A percentile compares a stretch with the other conserved stretches of the same genome.
These are phyloP conservation scores for Candida nitratophila DNA, from an alignment of 805 yeast species.

Conservation along the genomic window DNA sequence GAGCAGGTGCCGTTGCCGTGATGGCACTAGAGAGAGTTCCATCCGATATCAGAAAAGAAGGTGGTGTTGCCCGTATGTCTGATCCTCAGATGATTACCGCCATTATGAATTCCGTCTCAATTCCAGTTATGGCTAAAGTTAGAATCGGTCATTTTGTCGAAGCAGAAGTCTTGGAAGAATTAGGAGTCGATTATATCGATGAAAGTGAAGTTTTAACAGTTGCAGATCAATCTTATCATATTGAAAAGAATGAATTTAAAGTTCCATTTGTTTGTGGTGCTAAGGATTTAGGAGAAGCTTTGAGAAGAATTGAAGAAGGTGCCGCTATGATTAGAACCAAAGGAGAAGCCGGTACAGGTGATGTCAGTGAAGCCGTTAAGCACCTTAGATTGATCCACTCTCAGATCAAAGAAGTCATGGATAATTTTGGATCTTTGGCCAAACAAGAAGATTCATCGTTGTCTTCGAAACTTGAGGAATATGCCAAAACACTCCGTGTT, in stretches of 20 bases:
- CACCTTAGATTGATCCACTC: constrained; percentile 58
- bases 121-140: constrained; percentile 82
- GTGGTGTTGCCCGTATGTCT: constrained; percentile 81
- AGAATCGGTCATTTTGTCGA: constrained; percentile 80
- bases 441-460: constrained; percentile 24
- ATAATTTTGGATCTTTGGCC: constrained; percentile 4
- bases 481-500: constrained; percentile 55
- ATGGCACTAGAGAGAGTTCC: constrained; percentile 86
- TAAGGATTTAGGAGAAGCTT: constrained; percentile 73
- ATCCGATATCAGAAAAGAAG: constrained; percentile 76
- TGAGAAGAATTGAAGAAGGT: constrained; percentile 72
- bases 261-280: constrained; percentile 86
- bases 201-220: constrained; percentile 83
- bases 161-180: constrained; percentile 67
- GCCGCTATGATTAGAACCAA: constrained; percentile 85
- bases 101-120: constrained; percentile 63
- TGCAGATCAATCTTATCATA: constrained; percentile 65
- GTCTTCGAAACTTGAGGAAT: constrained; percentile 34
- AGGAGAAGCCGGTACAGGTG: constrained; percentile 90
- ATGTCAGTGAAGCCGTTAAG: constrained; percentile 72
- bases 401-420: constrained; percentile 43
- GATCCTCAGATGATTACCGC: constrained; percentile 74
- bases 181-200: constrained; percentile 74
- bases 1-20: constrained; percentile 84
- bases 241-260: constrained; percentile 49